Base-by-base conservation (phyloP, 352 stramenopile species). In the Phytophthora nicotianae region DNA sequence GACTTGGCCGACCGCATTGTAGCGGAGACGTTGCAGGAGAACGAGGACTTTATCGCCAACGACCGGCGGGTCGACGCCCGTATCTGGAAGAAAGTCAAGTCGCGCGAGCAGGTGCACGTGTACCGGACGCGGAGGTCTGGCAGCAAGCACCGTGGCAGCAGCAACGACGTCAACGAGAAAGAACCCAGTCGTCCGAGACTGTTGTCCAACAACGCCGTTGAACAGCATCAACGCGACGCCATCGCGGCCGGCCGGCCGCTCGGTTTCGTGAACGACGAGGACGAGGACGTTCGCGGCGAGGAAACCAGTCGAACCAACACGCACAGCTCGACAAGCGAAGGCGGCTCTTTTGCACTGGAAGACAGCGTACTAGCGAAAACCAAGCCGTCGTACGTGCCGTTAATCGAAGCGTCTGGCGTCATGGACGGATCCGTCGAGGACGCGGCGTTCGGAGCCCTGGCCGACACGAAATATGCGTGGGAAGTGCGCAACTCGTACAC, bases 71-170 rank as follows among this genome's bases (percentile, higher is more conserved):
- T 89, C 16, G 46, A 75, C 33, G 50, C 46, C 13, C 50, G 70
- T 4, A 59, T 74, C 37, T 89, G 80, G 80, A 86, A 86, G 60
- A 77, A 83, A 33, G 47, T 83, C 37, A 79, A 79, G 53, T 63
- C 68, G 2, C 75, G 77, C n/a, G 80, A 89, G 51, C 60, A 81
- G 35, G 53, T 89, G 35, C 66, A 81, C 32, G 65, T 87, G 23
- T 89, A 81, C 43, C 74, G 76, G 41, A 78, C 79, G 35, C 77
- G 80, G n/a, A 59, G 69, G 37, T 68, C 64, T 4, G 32, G 40
- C 58, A 35, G 62, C 51, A 57, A 71, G 24, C 21, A 47, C 2
- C 40, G 40, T 13, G 50, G 62, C 29, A 17, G 17, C 35, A 51
- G 42, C 27, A 48, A n/a, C 16, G 40, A 54, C 14, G 41, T 58